These are phyloP conservation scores for Dendrobium huoshanense DNA, from an alignment of 106 monocot genomes.

Conservation along the genomic window DNA sequence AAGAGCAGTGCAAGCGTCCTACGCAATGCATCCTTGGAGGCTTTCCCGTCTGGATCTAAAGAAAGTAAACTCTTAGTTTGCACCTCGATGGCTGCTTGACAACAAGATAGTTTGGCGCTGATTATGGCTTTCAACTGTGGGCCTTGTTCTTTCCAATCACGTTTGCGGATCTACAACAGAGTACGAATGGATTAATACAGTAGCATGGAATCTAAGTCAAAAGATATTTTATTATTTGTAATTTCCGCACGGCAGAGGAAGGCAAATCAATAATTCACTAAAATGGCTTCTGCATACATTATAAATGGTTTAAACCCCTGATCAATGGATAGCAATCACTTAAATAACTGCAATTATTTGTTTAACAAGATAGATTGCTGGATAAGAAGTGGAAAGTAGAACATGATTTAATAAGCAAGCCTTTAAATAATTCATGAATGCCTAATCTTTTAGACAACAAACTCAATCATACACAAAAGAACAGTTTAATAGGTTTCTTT, in stretches of 20 bases:
- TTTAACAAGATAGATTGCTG: not conserved
- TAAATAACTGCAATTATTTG: not conserved
- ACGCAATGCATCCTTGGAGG: conserved; percentile 67
- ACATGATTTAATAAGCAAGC: not conserved
- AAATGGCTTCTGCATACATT: not conserved
- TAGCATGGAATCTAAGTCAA: not conserved
- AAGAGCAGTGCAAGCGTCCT: conserved; percentile 77
- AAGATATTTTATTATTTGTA: not conserved
- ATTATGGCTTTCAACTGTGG: conserved; percentile 70
- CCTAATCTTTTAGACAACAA: not conserved
- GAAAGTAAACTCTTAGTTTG: conserved; percentile 50
- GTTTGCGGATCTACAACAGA: conserved; percentile 66
- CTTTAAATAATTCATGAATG: not conserved
- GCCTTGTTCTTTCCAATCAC: conserved; percentile 90
- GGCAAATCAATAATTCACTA: not conserved
- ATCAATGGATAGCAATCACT: not conserved
- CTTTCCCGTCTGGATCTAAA: conserved; percentile 63
- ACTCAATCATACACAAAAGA: not conserved
- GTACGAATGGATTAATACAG: not conserved
- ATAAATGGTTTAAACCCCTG: not conserved
- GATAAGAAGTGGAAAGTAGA: not conserved
- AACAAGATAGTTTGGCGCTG: conserved; percentile 59
- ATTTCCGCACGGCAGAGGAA: not conserved
- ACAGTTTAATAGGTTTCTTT: not conserved
- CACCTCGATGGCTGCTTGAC: conserved; percentile 69